Conservation (phyloP, 2,329 filamentous ascomycete genomes). For the Dryadomyces quercivorus region DNA sequence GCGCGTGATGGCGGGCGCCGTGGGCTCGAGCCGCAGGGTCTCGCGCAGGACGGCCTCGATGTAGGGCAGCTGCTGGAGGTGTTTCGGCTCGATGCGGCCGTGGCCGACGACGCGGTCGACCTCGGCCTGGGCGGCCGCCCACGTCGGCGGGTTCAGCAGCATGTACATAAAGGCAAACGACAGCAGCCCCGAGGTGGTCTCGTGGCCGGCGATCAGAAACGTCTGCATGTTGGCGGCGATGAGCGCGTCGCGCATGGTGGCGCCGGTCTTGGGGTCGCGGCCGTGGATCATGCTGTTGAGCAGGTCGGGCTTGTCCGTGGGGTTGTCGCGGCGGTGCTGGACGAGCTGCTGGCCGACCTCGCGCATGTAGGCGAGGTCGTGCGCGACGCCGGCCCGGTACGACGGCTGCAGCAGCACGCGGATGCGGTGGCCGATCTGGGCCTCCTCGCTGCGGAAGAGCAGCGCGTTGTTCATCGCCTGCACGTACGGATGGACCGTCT, state of each 20-base stretch:
- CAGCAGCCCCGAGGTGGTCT: constrained; percentile 41
- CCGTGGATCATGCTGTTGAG: constrained; percentile 34
- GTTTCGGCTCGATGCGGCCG: constrained; percentile 28
- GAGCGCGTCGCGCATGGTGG: constrained; percentile 13
- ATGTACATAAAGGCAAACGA: constrained; percentile 38
- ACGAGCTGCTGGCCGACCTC: constrained; percentile 7
- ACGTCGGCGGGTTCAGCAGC: constrained; percentile 32
- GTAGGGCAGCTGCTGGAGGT: constrained; percentile 39
- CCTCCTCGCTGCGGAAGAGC: constrained; percentile 20
- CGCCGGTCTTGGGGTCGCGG: constrained; percentile 14
- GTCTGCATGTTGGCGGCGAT: constrained; percentile 10
- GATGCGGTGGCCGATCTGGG: constrained; percentile 7
- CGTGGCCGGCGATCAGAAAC: constrained; percentile 39
- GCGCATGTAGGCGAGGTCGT: constrained; percentile 7
- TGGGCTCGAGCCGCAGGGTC: constrained; percentile 36
- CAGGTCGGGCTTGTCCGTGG: constrained; percentile 36
- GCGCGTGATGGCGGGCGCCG: constrained; percentile 34
- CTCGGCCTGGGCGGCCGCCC: constrained; percentile 36
- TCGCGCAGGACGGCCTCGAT: constrained; percentile 43
- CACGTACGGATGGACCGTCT: constrained; percentile 59
- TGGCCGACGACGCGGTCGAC: constrained; percentile 37
- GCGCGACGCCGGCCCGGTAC: constrained; percentile 5
- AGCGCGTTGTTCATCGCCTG: constrained; percentile 43
- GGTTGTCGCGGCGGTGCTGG: constrained; percentile 18
- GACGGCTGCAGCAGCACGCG: constrained; percentile 6